These are phyloP conservation scores for Saccharomyces hybrid DNA, from an alignment of 1,139 yeast genomes.

Conservation along the genomic window DNA sequence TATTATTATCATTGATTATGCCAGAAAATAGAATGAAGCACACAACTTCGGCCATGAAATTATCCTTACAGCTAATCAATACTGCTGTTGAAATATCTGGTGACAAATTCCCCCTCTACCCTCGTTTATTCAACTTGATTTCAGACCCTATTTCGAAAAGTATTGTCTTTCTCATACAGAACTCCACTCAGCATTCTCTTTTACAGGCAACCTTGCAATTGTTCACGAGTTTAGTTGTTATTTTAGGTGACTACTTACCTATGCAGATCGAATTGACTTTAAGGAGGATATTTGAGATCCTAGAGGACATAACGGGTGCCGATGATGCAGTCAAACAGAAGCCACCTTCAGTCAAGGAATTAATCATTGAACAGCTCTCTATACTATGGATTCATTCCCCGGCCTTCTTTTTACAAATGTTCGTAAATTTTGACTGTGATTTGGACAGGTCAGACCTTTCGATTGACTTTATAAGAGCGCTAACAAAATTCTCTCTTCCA, in stretches of 20 bases:
- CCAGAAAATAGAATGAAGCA: constrained; percentile 78
- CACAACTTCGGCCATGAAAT: constrained; percentile 76
- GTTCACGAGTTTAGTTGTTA: constrained; percentile 56
- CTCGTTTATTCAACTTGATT: constrained; percentile 56
- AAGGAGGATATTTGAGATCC: constrained; percentile 47
- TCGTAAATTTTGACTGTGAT: constrained; percentile 83
- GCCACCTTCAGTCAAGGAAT: constrained; percentile 51
- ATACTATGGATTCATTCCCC: constrained; percentile 79
- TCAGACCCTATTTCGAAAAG: constrained; percentile 78
- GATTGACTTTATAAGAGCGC: constrained; percentile 54
- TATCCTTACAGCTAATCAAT: constrained; percentile 68
- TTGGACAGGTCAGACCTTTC: constrained; percentile 78
- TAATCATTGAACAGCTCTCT: constrained; percentile 74
- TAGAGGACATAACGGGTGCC: no score
- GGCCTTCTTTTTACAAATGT: constrained; percentile 61
- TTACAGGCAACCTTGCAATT: constrained; percentile 69
- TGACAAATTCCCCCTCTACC: constrained; percentile 52
- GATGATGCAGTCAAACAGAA: no score
- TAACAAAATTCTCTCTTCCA: constrained; percentile 70
- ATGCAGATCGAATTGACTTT: constrained; percentile 64
- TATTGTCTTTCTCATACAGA: constrained; percentile 65
- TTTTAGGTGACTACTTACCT: constrained; percentile 49
- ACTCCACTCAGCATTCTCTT: constrained; percentile 55
- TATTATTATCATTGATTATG: constrained; percentile 70
- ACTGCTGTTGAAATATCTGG: constrained; percentile 82